Evolutionary conservation across 2,329 filamentous ascomycete genomes (phyloP).

Genomic region (Geosmithia flava): DNA sequence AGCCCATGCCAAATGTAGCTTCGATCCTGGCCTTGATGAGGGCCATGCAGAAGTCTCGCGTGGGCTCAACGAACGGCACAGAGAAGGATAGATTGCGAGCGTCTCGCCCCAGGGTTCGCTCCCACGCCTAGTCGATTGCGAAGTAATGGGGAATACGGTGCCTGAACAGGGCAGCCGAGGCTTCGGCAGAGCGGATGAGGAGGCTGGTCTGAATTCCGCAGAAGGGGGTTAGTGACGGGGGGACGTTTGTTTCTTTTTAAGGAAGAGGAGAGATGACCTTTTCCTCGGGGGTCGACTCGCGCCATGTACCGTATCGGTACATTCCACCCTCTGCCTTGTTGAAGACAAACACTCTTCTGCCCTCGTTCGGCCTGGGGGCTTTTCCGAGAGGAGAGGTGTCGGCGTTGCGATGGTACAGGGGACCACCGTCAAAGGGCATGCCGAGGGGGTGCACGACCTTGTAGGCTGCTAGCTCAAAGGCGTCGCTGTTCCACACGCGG

Average conservation of each 20-base stretch:
- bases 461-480: constrained; percentile 6
- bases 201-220: neutral
- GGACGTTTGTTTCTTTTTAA: neutral
- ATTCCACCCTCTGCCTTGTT: constrained; percentile 2
- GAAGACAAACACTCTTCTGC: constrained; percentile 6
- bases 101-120: constrained; percentile 11
- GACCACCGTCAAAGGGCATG: neutral
- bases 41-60: constrained; percentile 13
- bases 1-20: constrained; percentile 12
- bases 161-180: constrained; percentile 9
- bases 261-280: constrained; percentile 3
- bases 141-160: constrained; percentile 7
- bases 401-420: constrained; percentile 5
- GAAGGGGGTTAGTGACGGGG: neutral
- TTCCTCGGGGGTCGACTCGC: neutral
- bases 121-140: constrained; percentile 8
- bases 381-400: neutral
- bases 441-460: constrained; percentile 1
- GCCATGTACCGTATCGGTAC: constrained; percentile 5
- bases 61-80: constrained; percentile 10
- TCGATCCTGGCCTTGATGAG: constrained; percentile 14
- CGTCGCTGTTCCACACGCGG: no score
- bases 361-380: neutral
- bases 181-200: constrained; percentile 7
- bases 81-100: constrained; percentile 6